Base-by-base conservation (phyloP, 1,284 basidiomycete species). In the Xerocomus alliaceus region DNA sequence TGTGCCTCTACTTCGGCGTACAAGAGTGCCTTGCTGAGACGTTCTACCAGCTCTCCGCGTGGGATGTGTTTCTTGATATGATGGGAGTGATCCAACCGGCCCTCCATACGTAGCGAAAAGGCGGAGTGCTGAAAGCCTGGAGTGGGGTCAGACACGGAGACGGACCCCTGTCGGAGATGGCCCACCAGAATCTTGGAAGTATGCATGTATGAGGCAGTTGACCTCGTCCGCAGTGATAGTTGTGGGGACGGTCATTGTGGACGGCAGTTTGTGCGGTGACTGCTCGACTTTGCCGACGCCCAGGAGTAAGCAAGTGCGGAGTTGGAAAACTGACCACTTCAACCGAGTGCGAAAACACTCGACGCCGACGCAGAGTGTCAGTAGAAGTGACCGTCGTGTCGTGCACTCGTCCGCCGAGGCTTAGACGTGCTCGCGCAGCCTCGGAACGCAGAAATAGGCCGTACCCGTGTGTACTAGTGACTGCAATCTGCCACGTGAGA, bases 1-100 rank as follows among this genome's bases (percentile, higher is more conserved):
- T 93, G 91, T 11, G 88, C 84, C 78, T 94, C 93, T 39, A 91
- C 91, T 76, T 95, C 92, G n/a, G 84, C 81, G 67, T 93, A 94
- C 17, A 94, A 82, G 24, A 95, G 78, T 8, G 92, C 88, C 75
- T 93, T 94, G 73, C 86, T 85, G 34, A 94, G 83, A 18, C 94
- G 85, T 61, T 93, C 89, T 50, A 94, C 80, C 31, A 95, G 84
- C 71, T 93, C 91, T 13, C 92, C 93, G 22, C 91, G 86, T n/a
- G 87, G 89, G 29, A 94, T 87, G 65, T 91, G 87, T 69, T 87
- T 90, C 62, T 82, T 78, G 60, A 87, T 83, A 67, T 87, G 81
- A 37, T 86, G 81, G 7, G 90, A 89, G 60, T 82, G 82, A 58
- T 91, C 87, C 48, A 94, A 82, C 29, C 84, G 83, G 24, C 83